Evolutionary conservation across 1,284 basidiomycete genomes (phyloP).

Genomic region (Volvariella volvacea): DNA sequence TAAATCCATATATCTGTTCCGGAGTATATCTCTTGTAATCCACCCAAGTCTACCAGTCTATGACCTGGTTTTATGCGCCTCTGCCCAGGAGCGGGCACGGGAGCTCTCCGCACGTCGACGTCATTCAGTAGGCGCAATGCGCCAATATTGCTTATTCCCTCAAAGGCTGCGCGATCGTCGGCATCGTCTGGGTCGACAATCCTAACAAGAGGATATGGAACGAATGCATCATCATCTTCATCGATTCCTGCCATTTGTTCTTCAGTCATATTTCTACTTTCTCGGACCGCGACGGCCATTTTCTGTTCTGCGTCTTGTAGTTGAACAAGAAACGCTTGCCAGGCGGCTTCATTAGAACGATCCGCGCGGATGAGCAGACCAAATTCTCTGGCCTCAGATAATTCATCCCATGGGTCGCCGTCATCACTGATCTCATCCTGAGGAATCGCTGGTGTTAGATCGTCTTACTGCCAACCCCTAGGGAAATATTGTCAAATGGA

Average conservation of each 20-base stretch:
- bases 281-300: neutral
- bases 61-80: constrained; percentile 42
- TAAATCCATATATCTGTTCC: constrained; percentile 72
- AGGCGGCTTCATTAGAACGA: constrained; percentile 57
- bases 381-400: constrained; percentile 42
- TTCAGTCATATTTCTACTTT: constrained; percentile 14
- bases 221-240: constrained; percentile 27
- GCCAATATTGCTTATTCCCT: constrained; percentile 52
- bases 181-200: constrained; percentile 40
- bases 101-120: constrained; percentile 50
- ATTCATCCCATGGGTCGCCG: constrained; percentile 27
- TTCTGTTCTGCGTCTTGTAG: constrained; percentile 48
- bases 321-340: constrained; percentile 44
- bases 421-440: constrained; percentile 16
- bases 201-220: constrained; percentile 38
- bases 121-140: constrained; percentile 68
- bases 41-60: constrained; percentile 52
- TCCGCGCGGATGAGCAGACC: constrained; percentile 67
- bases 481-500: too few species aligned
- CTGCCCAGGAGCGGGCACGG: constrained; percentile 34
- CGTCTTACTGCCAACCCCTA: too few species aligned
- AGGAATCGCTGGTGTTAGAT: too few species aligned
- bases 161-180: constrained; percentile 33
- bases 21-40: constrained; percentile 68
- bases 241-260: constrained; percentile 26